Conservation (phyloP, 495 filamentous ascomycete genomes). For the Astrothelium subdiscretum region DNA sequence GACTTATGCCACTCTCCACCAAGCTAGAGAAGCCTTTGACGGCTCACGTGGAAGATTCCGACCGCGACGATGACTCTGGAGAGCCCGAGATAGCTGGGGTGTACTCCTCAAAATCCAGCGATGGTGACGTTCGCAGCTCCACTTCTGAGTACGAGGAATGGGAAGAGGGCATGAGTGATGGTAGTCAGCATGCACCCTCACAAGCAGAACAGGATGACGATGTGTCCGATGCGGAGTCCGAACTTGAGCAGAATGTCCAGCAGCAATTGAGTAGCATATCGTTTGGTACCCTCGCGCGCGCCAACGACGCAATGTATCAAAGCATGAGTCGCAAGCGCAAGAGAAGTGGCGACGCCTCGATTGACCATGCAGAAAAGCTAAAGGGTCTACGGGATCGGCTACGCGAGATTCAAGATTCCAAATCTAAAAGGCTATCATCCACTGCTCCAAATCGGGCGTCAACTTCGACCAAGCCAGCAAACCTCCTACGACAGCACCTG, state of each 20-base stretch:
- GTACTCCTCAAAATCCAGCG: neutral
- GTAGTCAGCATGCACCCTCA: neutral
- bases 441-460: neutral
- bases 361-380: conserved; percentile 25
- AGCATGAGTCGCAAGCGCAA: conserved; percentile 33
- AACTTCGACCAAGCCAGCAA: conserved; percentile 1
- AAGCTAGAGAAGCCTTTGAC: neutral
- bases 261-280: conserved; percentile 43
- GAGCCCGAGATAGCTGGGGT: neutral
- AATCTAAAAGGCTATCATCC: conserved; percentile 1
- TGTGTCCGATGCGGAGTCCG: neutral
- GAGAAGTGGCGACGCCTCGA: conserved; percentile 28
- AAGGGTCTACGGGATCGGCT: conserved; percentile 20
- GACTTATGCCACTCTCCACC: neutral
- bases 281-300: conserved; percentile 79
- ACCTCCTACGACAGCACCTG: conserved; percentile 1
- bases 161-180: neutral
- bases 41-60: neutral
- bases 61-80: neutral
- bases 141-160: neutral
- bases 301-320: conserved; percentile 53
- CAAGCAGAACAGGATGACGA: neutral
- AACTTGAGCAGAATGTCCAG: conserved; percentile 16
- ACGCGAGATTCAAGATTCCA: conserved; percentile 18
- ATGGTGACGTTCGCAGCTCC: no score